Percentiles rank a stretch among this genome's conserved stretches.
Evolutionary conservation across 2,329 filamentous ascomycete genomes (phyloP).

Genomic region (Ophiosphaerella narmari): DNA sequence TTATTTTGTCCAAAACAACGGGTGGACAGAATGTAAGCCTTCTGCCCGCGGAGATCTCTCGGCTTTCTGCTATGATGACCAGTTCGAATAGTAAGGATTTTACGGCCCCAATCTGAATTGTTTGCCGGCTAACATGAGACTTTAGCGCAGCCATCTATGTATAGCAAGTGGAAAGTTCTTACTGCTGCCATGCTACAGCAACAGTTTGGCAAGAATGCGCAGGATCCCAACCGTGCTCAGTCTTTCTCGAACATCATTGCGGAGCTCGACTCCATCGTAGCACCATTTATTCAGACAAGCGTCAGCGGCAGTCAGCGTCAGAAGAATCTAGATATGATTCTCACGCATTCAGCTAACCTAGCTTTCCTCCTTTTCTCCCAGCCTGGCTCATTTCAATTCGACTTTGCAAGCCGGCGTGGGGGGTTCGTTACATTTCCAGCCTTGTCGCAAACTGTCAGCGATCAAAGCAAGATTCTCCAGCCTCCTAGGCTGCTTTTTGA

Average conservation of each 20-base stretch:
- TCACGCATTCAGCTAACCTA: conserved; percentile 31
- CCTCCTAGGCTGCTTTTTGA: conserved; percentile 17
- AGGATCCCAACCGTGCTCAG: conserved; percentile 2
- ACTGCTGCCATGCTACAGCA: conserved; percentile 23
- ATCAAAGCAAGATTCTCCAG: conserved; percentile 24
- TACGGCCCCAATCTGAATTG: not conserved
- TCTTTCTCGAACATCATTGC: conserved; percentile 13
- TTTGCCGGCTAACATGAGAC: not conserved
- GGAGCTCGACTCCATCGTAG: conserved; percentile 26
- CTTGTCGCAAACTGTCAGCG: conserved; percentile 31
- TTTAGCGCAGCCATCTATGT: conserved; percentile 16
- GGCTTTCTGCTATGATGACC: not conserved
- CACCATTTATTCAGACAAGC: conserved; percentile 21
- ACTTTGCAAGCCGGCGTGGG: conserved; percentile 20
- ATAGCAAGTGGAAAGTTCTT: conserved; percentile 33
- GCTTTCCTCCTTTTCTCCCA: conserved; percentile 39
- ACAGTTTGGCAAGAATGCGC: conserved; percentile 7
- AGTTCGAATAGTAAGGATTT: not conserved
- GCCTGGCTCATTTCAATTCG: conserved; percentile 34
- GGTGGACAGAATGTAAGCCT: conserved; percentile 14
- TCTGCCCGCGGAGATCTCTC: conserved; percentile 17
- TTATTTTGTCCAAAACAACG: conserved; percentile 20
- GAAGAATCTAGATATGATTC: conserved; percentile 37
- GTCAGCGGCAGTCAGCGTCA: conserved; percentile 21
- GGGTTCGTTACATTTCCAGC: conserved; percentile 32